Percentiles rank a stretch among this genome's conserved stretches.
These are phyloP conservation scores for Clarireedia homoeocarpa DNA, from an alignment of 2,329 filamentous ascomycete genomes.

Conservation along the genomic window DNA sequence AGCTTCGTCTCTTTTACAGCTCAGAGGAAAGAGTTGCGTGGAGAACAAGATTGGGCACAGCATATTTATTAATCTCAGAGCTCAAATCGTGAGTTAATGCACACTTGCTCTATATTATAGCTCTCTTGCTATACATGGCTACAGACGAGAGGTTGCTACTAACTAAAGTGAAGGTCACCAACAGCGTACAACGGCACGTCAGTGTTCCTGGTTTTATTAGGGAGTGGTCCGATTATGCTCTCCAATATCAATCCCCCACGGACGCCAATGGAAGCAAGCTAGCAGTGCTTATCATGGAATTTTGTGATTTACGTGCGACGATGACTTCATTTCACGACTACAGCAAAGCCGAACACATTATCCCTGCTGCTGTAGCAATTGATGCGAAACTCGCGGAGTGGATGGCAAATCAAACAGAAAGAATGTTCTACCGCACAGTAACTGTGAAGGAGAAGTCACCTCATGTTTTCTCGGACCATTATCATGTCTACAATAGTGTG, in stretches of 20 bases:
- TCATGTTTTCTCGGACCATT: slow-evolving; percentile 22
- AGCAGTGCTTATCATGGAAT: slow-evolving; percentile 31
- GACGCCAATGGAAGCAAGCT: slow-evolving; percentile 32
- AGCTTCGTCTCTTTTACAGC: slow-evolving; percentile 39
- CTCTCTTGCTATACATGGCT: no score
- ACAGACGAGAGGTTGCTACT: slow-evolving; percentile 2
- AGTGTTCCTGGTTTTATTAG: slow-evolving; percentile 42
- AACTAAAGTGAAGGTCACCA: slow-evolving; percentile 37
- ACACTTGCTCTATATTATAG: no score
- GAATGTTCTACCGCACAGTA: slow-evolving; percentile 16
- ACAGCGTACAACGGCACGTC: slow-evolving; percentile 42
- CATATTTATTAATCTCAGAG: slow-evolving; percentile 46
- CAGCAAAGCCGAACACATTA: slow-evolving; percentile 15
- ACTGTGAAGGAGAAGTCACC: slow-evolving; percentile 11
- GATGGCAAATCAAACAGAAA: slow-evolving; percentile 12
- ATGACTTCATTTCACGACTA: slow-evolving; percentile 22
- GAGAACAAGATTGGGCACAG: slow-evolving; percentile 38
- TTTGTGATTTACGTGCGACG: slow-evolving; percentile 19
- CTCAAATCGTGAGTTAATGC: slow-evolving; percentile 18
- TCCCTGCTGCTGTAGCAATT: slow-evolving; percentile 12
- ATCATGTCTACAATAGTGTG: slow-evolving; percentile 21
- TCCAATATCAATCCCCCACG: slow-evolving; percentile 15
- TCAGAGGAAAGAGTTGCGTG: slow-evolving; percentile 42
- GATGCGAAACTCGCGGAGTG: slow-evolving; percentile 18
- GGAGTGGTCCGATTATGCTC: slow-evolving; percentile 32